phyloP scores from a whole-genome alignment of 2,329 filamentous ascomycete genomes.

The Colletotrichum limetticola region DNA sequence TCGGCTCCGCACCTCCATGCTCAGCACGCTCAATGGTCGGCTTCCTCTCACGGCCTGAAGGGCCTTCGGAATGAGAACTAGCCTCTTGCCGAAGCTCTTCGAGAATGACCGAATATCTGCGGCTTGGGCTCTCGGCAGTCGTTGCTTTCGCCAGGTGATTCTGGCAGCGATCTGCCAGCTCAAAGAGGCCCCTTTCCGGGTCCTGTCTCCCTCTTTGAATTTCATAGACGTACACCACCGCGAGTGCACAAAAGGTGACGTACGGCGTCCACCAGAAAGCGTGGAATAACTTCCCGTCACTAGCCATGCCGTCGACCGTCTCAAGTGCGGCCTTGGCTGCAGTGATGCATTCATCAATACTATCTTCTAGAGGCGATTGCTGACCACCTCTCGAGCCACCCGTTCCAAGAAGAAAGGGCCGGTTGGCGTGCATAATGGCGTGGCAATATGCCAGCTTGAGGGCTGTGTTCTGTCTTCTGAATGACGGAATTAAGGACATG shows the following conservation, averaged over 20 bases:
- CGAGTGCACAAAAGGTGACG: conserved; percentile 64
- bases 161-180: conserved; percentile 54
- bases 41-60: neutral
- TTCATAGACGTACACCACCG: conserved; percentile 64
- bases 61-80: conserved; percentile 10
- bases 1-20: neutral
- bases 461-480: conserved; percentile 61
- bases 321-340: conserved; percentile 58
- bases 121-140: conserved; percentile 53
- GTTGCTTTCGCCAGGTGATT: conserved; percentile 52
- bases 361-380: conserved; percentile 49
- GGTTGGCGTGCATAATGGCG: conserved; percentile 65
- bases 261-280: conserved; percentile 65
- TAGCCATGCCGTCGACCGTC: conserved; percentile 53
- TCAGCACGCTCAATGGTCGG: neutral
- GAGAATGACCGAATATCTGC: conserved; percentile 62
- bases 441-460: conserved; percentile 65
- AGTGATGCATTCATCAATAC: conserved; percentile 55
- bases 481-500: conserved; percentile 56
- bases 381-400: conserved; percentile 48
- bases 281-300: conserved; percentile 45
- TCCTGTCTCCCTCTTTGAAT: conserved; percentile 39
- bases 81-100: conserved; percentile 59
- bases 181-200: conserved; percentile 34
- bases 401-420: conserved; percentile 60